Evolutionary conservation across 805 yeast species (phyloP).

Genomic region (Candida silvatica): DNA sequence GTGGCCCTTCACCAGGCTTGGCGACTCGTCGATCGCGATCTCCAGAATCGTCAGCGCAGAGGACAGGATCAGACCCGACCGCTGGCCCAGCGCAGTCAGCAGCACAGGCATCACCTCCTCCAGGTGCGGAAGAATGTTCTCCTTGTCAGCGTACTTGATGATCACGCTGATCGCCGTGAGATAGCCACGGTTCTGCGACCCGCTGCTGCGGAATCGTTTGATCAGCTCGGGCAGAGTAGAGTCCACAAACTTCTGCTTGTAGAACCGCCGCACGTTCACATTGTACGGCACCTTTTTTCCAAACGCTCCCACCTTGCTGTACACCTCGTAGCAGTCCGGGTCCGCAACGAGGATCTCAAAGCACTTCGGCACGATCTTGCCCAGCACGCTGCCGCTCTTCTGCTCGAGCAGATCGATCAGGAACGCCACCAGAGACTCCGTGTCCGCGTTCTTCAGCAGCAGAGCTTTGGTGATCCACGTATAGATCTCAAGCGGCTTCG

Average conservation of each 20-base stretch:
- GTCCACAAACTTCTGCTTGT: conserved; percentile 75
- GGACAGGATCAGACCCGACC: conserved; percentile 13
- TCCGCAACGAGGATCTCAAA: conserved; percentile 65
- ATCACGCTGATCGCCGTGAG: conserved; percentile 61
- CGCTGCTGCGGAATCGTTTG: conserved; percentile 29
- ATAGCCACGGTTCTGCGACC: conserved; percentile 36
- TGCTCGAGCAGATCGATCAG: conserved; percentile 29
- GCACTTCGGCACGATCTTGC: conserved; percentile 47
- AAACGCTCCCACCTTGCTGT: conserved; percentile 19
- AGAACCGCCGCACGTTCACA: conserved; percentile 55
- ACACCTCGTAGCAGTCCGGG: conserved; percentile 46
- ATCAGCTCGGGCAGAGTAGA: conserved; percentile 49
- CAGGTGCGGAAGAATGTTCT: conserved; percentile 58
- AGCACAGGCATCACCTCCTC: conserved; percentile 61
- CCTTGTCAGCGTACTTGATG: conserved; percentile 53
- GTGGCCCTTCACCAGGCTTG: conserved; percentile 43
- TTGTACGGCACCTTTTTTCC: conserved; percentile 30
- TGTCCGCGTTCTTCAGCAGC: conserved; percentile 44
- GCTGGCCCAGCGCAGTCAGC: conserved; percentile 43
- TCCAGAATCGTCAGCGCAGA: conserved; percentile 19
- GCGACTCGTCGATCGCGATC: conserved; percentile 41
- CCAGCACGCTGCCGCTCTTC: conserved; percentile 22
- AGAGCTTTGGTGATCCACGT: conserved; percentile 73
- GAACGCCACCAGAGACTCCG: conserved; percentile 26
- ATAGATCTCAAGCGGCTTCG: conserved; percentile 38